Percentiles rank a stretch among this genome's conserved stretches.
These are phyloP conservation scores for Verticillium dahliae DNA, from an alignment of 2,329 filamentous ascomycete species.

Conservation along the genomic window DNA sequence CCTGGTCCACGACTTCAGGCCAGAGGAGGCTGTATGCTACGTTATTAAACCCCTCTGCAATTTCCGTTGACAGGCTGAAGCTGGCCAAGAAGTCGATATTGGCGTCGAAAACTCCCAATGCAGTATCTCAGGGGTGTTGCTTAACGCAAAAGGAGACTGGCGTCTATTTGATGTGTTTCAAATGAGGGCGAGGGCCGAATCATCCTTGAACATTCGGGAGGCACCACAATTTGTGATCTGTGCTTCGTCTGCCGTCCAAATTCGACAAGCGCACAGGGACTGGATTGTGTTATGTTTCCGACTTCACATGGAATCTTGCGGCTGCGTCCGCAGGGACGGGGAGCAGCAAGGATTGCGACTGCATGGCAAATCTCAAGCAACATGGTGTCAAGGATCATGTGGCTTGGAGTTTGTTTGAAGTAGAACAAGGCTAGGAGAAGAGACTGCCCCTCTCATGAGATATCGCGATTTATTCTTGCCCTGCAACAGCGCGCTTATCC, in stretches of 20 bases:
- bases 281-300: not conserved
- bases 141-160: not conserved
- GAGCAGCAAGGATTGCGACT: no score
- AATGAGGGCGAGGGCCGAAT: not conserved
- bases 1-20: not conserved
- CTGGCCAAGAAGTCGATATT: not conserved
- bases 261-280: not conserved
- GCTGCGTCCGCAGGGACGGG: no score
- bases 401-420: no score
- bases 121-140: not conserved
- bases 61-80: not conserved
- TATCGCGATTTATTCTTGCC: no score
- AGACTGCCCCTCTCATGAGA: no score
- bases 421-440: no score
- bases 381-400: no score
- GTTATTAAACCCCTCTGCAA: not conserved
- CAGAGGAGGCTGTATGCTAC: not conserved
- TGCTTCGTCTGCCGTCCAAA: not conserved
- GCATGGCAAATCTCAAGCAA: no score
- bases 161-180: not conserved
- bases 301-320: not conserved
- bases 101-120: not conserved
- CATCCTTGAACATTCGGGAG: not conserved
- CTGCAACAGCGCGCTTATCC: no score
- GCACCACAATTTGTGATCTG: not conserved